Evolutionary conservation across 2,329 filamentous ascomycete genomes (phyloP).

Genomic region (Colletotrichum eleusines): DNA sequence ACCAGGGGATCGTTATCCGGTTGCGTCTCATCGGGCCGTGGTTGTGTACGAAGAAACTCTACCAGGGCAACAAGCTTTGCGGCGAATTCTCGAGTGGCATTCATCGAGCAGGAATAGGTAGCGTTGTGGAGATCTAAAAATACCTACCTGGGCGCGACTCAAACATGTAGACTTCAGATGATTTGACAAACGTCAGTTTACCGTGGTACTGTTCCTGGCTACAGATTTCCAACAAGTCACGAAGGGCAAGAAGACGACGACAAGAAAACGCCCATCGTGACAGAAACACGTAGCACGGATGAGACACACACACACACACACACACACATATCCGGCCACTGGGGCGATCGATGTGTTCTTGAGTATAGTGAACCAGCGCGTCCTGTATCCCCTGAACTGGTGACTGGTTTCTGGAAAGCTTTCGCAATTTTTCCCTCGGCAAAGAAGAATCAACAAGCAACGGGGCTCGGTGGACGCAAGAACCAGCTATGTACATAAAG

Average conservation of each 20-base stretch:
- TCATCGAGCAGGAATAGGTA: background rate
- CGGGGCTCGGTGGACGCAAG: constrained; percentile 2
- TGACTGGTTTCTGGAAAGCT: background rate
- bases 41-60: background rate
- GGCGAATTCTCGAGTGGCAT: background rate
- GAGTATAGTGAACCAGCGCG: no score
- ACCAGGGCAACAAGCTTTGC: background rate
- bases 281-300: background rate
- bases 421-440: background rate
- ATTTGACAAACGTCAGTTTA: background rate
- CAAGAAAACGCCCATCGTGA: background rate
- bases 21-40: no score
- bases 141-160: background rate
- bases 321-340: no score
- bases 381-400: background rate
- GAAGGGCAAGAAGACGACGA: background rate
- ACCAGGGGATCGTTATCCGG: no score
- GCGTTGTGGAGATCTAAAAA: background rate
- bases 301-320: no score
- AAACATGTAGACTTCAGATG: no score
- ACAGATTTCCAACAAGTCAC: background rate
- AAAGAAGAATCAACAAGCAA: background rate
- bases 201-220: background rate
- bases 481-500: no score
- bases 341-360: no score